Percentiles rank a stretch among this genome's conserved stretches.
phyloP scores from a whole-genome alignment of 768 basidiomycete genomes.

The Russula ochroleuca region DNA sequence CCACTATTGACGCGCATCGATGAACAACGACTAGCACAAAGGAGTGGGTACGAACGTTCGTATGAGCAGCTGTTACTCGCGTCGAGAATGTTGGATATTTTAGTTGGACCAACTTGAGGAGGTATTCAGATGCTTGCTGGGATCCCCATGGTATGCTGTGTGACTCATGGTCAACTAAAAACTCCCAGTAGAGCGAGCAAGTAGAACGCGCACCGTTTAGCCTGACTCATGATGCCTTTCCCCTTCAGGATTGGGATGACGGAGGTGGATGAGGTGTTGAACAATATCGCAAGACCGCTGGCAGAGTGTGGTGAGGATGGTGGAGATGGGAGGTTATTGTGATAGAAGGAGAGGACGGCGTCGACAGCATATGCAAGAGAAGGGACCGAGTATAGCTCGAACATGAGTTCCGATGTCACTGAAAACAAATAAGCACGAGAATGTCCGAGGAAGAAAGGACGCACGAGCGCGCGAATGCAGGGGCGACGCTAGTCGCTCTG shows the following conservation, averaged over 20 bases:
- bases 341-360: conserved; percentile 87
- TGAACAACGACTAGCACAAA: background rate
- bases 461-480: conserved; percentile 80
- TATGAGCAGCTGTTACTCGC: conserved; percentile 70
- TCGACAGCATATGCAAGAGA: conserved; percentile 86
- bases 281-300: conserved; percentile 84
- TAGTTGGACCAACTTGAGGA: conserved; percentile 89
- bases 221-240: conserved; percentile 75
- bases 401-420: conserved; percentile 96
- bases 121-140: conserved; percentile 83
- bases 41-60: conserved; percentile 51
- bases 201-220: conserved; percentile 62
- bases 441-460: conserved; percentile 35
- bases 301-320: conserved; percentile 40
- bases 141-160: conserved; percentile 91
- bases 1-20: conserved; percentile 51
- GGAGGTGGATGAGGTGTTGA: conserved; percentile 88
- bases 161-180: background rate
- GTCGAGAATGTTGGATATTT: conserved; percentile 94
- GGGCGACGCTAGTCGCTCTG: conserved; percentile 84
- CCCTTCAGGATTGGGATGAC: conserved; percentile 85
- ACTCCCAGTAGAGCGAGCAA: background rate
- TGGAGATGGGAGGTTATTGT: conserved; percentile 52
- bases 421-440: conserved; percentile 1
- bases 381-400: conserved; percentile 87